A percentile compares a stretch with the other conserved stretches of the same genome.
These are phyloP conservation scores for Prunus padus DNA, from an alignment of 306 rosid genomes.

Conservation along the genomic window DNA sequence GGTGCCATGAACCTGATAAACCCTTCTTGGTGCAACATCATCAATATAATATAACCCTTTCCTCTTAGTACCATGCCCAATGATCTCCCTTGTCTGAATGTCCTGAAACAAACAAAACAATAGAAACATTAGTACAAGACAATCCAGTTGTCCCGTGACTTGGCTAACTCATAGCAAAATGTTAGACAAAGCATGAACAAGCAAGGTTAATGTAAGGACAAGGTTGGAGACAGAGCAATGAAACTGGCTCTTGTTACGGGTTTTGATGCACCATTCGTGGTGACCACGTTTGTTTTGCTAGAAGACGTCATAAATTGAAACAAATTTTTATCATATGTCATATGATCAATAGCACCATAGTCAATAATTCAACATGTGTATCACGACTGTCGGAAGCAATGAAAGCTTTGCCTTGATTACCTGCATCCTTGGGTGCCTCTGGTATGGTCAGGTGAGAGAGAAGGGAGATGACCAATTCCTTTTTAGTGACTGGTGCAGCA, in stretches of 20 bases:
- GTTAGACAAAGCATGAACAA: not conserved
- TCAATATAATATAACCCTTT: too few species aligned
- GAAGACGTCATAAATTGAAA: not conserved
- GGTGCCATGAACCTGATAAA: not conserved
- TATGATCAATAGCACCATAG: not conserved
- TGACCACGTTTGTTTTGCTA: not conserved
- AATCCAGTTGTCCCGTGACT: not conserved
- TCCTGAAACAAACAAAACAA: too few species aligned
- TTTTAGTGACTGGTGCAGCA: too few species aligned
- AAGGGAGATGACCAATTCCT: too few species aligned
- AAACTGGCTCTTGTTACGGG: too few species aligned
- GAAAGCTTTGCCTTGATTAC: too few species aligned
- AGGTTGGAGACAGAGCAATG: not conserved
- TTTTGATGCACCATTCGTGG: not conserved
- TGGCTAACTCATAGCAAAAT: not conserved
- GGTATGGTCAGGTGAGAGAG: too few species aligned
- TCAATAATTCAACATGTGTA: not conserved
- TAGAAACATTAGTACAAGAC: not conserved
- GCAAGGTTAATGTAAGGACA: not conserved
- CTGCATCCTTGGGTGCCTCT: too few species aligned
- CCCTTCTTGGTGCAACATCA: too few species aligned
- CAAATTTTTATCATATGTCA: too few species aligned
- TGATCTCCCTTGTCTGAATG: not conserved
- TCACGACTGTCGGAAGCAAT: too few species aligned
- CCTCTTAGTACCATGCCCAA: not conserved